A percentile compares a stretch with the other conserved stretches of the same genome.
phyloP scores from a whole-genome alignment of 108 stramenopile genomes.

The Epithemia pelagica region DNA sequence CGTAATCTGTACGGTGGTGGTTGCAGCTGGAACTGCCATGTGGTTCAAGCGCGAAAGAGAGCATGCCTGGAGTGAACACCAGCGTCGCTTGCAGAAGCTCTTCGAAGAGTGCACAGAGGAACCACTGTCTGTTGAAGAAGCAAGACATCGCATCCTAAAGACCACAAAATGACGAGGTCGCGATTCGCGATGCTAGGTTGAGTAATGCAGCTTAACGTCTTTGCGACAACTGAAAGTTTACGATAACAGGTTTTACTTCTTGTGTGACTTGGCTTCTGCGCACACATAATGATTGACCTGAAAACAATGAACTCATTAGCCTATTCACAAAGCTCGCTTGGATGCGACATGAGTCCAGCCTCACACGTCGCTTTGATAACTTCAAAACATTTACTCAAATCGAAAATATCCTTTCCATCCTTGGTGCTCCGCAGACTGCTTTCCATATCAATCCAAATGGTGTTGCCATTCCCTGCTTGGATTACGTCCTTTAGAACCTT shows the following conservation, averaged over 20 bases:
- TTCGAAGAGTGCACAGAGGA: neutral
- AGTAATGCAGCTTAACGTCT: no score
- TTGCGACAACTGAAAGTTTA: no score
- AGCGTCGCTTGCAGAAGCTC: neutral
- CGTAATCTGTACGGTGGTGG: neutral
- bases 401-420: constrained; percentile 64
- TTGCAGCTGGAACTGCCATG: neutral
- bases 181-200: no score
- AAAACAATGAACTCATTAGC: no score
- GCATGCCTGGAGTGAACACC: neutral
- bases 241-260: no score
- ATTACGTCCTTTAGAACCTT: constrained; percentile 44
- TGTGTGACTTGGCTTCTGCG: no score
- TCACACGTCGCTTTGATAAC: constrained; percentile 59
- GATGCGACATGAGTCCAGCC: constrained; percentile 33
- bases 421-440: constrained; percentile 64
- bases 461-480: constrained; percentile 20
- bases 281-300: no score
- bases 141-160: neutral
- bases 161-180: neutral
- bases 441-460: constrained; percentile 90
- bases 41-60: neutral
- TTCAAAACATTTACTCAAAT: constrained; percentile 66
- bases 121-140: neutral
- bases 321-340: constrained; percentile 12